Conservation (phyloP, 2,329 filamentous ascomycete genomes). For the Ophiostoma himal-ulmi region DNA sequence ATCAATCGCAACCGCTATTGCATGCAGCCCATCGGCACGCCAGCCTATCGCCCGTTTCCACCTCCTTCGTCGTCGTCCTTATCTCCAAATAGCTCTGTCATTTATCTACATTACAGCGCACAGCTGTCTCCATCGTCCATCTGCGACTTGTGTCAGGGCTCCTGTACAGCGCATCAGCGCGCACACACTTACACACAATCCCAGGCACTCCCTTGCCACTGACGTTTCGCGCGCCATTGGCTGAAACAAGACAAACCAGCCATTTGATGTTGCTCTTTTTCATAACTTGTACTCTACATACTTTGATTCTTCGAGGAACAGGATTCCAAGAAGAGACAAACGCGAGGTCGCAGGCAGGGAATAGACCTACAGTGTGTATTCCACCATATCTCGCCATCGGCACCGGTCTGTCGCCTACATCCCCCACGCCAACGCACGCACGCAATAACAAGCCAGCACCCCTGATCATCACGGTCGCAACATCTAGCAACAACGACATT, state of each 20-base stretch:
- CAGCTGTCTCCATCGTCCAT: neutral
- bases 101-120: neutral
- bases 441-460: neutral
- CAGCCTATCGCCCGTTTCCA: neutral
- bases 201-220: neutral
- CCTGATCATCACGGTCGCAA: neutral
- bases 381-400: slow-evolving; percentile 1
- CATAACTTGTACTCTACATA: neutral
- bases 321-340: neutral
- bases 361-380: neutral
- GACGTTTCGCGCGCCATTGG: neutral
- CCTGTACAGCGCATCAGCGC: neutral
- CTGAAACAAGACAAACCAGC: slow-evolving; percentile 4
- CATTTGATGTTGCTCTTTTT: neutral
- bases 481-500: neutral
- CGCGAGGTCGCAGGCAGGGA: neutral
- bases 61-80: neutral
- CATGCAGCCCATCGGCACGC: neutral
- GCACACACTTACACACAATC: neutral
- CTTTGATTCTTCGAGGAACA: neutral
- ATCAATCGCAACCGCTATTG: neutral
- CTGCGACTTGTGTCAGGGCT: neutral
- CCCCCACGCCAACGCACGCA: neutral
- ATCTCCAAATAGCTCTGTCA: neutral
- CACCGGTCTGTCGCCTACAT: neutral